A percentile compares a stretch with the other conserved stretches of the same genome.
These are phyloP conservation scores for Sergeia podlipaevii DNA, from an alignment of 208 protist genomes.

Conservation along the genomic window DNA sequence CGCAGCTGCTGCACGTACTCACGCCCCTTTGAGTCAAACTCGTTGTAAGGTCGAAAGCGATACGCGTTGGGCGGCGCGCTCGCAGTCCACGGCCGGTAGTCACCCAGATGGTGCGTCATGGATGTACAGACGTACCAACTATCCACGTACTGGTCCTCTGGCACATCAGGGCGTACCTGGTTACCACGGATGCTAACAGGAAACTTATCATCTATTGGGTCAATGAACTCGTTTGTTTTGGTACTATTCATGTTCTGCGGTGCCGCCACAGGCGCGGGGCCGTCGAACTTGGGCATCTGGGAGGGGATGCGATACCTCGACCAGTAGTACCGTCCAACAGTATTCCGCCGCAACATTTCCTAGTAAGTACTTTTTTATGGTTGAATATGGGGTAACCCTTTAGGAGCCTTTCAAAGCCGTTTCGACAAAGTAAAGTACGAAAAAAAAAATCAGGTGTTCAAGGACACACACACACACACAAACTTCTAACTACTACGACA, in stretches of 20 bases:
- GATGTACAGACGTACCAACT: conserved; percentile 89
- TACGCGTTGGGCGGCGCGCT: conserved; percentile 77
- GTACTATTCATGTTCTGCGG: conserved; percentile 92
- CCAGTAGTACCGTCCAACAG: conserved; percentile 66
- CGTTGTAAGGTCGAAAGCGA: conserved; percentile 80
- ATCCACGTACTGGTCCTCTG: conserved; percentile 88
- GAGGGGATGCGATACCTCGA: conserved; percentile 83
- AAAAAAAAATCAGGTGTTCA: too few species aligned
- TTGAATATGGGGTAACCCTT: too few species aligned
- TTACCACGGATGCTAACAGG: conserved; percentile 79
- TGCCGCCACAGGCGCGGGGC: conserved; percentile 74
- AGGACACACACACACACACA: too few species aligned
- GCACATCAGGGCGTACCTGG: conserved; percentile 74
- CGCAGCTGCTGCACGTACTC: conserved; percentile 80
- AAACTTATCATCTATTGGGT: conserved; percentile 90
- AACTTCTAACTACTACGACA: conserved; percentile 11
- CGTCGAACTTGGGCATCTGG: conserved; percentile 84
- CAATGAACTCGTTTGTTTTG: conserved; percentile 88
- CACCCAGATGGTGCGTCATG: conserved; percentile 85
- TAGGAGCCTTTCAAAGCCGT: too few species aligned
- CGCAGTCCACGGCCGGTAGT: conserved; percentile 84
- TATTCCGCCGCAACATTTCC: conserved; percentile 46
- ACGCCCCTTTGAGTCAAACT: conserved; percentile 84
- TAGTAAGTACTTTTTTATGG: conserved; percentile 4
- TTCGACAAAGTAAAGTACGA: too few species aligned